Percentiles rank a stretch among this genome's conserved stretches.
Evolutionary conservation across 2,329 filamentous ascomycete genomes (phyloP).

Genomic region (Fusarium decemcellulare): DNA sequence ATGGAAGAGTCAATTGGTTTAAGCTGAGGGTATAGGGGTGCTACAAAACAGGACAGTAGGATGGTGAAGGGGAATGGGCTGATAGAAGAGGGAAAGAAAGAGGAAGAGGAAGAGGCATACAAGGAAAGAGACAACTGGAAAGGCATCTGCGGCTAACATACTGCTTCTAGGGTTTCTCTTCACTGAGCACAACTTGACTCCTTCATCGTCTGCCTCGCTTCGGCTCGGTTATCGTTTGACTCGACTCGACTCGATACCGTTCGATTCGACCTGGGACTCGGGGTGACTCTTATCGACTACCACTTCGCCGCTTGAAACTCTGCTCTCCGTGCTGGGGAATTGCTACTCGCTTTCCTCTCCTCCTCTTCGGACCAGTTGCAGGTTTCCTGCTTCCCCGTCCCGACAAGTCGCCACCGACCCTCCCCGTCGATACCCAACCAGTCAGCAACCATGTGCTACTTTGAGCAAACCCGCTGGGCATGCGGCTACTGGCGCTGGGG

Average conservation of each 20-base stretch:
- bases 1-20: conserved; percentile 1
- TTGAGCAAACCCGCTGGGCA: conserved; percentile 86
- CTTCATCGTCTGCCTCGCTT: conserved; percentile 21
- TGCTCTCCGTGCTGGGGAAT: conserved; percentile 32
- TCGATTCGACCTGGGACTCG: conserved; percentile 28
- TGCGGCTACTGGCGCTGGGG: conserved; percentile 98
- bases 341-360: conserved; percentile 32
- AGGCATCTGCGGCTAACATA: conserved; percentile 30
- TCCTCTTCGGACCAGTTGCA: conserved; percentile 20
- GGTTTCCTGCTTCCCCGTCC: conserved; percentile 12
- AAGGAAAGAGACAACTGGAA: neutral
- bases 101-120: conserved; percentile 1
- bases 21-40: conserved; percentile 2
- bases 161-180: conserved; percentile 22
- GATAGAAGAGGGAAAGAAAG: conserved; percentile 4
- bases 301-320: conserved; percentile 34
- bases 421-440: conserved; percentile 36
- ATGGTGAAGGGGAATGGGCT: conserved; percentile 11
- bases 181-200: conserved; percentile 16
- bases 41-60: conserved; percentile 12
- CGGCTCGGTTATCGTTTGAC: conserved; percentile 13
- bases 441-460: conserved; percentile 85
- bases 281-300: conserved; percentile 33
- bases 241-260: conserved; percentile 27
- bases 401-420: conserved; percentile 22